Conservation (phyloP, 129 eudicot species). For the Saposhnikovia divaricata region DNA sequence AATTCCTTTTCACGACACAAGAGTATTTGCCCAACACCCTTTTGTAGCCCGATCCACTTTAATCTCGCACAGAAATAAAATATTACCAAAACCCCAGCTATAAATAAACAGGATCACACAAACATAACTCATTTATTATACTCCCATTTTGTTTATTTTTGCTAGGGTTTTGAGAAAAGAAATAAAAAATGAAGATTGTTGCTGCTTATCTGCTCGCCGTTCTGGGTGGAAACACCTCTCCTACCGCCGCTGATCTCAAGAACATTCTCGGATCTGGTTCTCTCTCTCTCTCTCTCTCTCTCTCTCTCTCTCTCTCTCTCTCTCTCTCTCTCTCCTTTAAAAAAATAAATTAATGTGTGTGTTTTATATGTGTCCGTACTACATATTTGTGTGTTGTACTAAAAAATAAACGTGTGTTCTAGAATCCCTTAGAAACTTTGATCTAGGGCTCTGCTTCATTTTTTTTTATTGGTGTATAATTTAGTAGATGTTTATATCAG, state of each 20-base stretch:
- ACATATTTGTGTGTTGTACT: no score
- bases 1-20: no score
- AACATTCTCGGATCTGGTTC: conserved; percentile 29
- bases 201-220: conserved; percentile 41
- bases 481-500: background rate
- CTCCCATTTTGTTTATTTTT: no score
- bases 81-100: background rate
- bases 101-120: background rate
- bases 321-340: background rate
- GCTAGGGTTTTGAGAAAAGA: background rate
- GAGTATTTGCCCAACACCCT: no score
- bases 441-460: background rate
- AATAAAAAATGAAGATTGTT: conserved; percentile 19
- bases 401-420: no score
- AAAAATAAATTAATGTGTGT: no score
- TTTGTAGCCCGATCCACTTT: no score
- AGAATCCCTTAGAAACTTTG: background rate
- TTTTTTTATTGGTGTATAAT: background rate
- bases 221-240: conserved; percentile 32
- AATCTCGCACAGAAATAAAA: no score
- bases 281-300: background rate
- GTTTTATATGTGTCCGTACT: background rate
- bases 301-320: background rate
- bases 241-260: conserved; percentile 22
- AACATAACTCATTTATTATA: no score